Conservation (phyloP, 2,329 filamentous ascomycete genomes). For the Pyrenochaeta sp. region DNA sequence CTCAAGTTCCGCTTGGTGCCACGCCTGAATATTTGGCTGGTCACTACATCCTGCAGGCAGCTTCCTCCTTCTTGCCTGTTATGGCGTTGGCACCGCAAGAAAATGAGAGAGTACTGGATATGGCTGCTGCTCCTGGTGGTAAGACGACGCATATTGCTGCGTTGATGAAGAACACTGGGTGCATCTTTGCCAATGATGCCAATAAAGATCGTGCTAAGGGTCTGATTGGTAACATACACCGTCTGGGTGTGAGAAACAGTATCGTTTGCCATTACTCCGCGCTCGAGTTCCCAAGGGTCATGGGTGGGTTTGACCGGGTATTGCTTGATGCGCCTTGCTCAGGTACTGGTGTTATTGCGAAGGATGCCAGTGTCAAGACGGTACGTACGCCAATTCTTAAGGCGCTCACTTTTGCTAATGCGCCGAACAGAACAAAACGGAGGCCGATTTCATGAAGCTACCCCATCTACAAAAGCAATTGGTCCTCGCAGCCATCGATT, state of each 20-base stretch:
- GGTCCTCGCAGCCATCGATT: slow-evolving; percentile 91
- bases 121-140: slow-evolving; percentile 94
- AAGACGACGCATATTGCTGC: slow-evolving; percentile 98
- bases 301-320: slow-evolving; percentile 95
- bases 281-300: slow-evolving; percentile 89
- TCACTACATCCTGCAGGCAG: slow-evolving; percentile 97
- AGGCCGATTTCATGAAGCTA: slow-evolving; percentile 90
- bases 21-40: slow-evolving; percentile 97
- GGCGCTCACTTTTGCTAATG: neutral
- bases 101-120: slow-evolving; percentile 88
- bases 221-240: slow-evolving; percentile 95
- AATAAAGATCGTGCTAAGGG: slow-evolving; percentile 94
- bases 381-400: neutral
- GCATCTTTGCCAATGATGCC: slow-evolving; percentile 95
- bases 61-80: slow-evolving; percentile 94
- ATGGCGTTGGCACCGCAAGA: slow-evolving; percentile 97
- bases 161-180: slow-evolving; percentile 96
- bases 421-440: slow-evolving; percentile 76
- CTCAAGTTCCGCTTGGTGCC: slow-evolving; percentile 84
- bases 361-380: slow-evolving; percentile 96
- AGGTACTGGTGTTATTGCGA: slow-evolving; percentile 95
- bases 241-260: slow-evolving; percentile 90
- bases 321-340: slow-evolving; percentile 95
- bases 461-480: slow-evolving; percentile 96
- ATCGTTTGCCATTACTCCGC: slow-evolving; percentile 97